Evolutionary conservation across 2,329 filamentous ascomycete genomes (phyloP), one percentile per base, ranked within the genome.

Genomic region (Ophiostoma angusticollis): DNA sequence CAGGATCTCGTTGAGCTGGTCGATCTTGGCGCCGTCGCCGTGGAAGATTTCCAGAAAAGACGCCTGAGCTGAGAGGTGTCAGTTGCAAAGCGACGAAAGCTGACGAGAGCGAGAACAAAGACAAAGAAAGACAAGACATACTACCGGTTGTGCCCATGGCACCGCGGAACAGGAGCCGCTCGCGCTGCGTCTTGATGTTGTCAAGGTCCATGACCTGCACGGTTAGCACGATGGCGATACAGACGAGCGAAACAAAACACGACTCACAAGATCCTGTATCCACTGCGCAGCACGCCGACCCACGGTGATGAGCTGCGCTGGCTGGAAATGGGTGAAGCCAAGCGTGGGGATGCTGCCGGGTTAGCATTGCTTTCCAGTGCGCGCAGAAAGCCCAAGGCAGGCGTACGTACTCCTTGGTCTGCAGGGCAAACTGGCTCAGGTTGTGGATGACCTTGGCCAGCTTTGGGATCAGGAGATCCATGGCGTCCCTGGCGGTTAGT

Each of bases 361-460:
- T 29, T n/a, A 29, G 27, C 6, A 6, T 12, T 12, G 23, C 23
- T 11, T 24, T n/a, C n/a, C n/a, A n/a, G 71, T 67, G 16, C 25
- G 12, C 25, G 36, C n/a, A 13, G 19, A 23, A 21, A 25, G 3
- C 19, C 6, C 16, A 23, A 8, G 12, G n/a, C n/a, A 19, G 31
- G 5, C n/a, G n/a, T 78, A 31, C 40, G 2, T 23, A 43, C 41
- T 38, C 44, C 32, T 47, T 47, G 25, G 31, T 39, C 54, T 86
- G 55, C 43, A 78, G 56, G 5, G 85, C 80, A 55, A 93, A 91
- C 23, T 67, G 57, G 18, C 72, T 67, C 21, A 94, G 67, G 58
- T 86, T 86, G 45, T 73, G 63, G 47, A 93, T 79, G 40, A 86
- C 79, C 50, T 77, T 84, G 37, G 84, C 84, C 6, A 93, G 61